Conservation (phyloP, 345 rosid species). For the Alliaria petiolata region DNA sequence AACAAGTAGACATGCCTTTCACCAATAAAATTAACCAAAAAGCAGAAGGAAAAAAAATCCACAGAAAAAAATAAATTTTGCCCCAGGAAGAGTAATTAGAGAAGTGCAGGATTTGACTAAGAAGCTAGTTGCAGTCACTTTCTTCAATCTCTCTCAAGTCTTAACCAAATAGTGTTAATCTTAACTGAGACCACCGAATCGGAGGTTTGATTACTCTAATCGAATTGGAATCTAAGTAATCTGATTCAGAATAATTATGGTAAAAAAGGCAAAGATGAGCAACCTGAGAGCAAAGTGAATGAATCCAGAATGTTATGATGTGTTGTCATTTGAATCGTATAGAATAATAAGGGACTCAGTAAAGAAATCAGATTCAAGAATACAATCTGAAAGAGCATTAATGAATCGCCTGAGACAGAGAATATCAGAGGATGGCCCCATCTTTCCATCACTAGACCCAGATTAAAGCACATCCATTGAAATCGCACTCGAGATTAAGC, state of each 20-base stretch:
- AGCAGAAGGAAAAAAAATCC: not conserved
- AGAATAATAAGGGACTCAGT: not conserved
- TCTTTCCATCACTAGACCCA: not conserved
- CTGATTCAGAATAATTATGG: not conserved
- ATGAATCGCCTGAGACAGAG: slow-evolving; percentile 6
- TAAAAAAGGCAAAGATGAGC: slow-evolving; percentile 1
- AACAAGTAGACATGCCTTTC: slow-evolving; percentile 38
- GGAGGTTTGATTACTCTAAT: not conserved
- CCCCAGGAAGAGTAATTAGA: not conserved
- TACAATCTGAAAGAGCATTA: not conserved
- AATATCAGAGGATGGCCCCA: slow-evolving; percentile 9
- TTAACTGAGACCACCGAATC: not conserved
- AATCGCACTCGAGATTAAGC: not conserved
- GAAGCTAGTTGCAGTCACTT: not conserved
- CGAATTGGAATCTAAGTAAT: not conserved
- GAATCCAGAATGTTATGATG: not conserved
- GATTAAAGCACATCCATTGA: not conserved
- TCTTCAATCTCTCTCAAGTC: not conserved
- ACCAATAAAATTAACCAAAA: not conserved
- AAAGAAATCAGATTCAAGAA: not conserved
- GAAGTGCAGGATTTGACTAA: not conserved
- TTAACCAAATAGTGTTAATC: not conserved
- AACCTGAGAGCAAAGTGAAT: slow-evolving; percentile 5
- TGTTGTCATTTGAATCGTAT: not conserved
- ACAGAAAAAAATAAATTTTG: not conserved